phyloP scores from a whole-genome alignment of 192 early-diverging fungal species.

The Paraglomus brasilianum region DNA sequence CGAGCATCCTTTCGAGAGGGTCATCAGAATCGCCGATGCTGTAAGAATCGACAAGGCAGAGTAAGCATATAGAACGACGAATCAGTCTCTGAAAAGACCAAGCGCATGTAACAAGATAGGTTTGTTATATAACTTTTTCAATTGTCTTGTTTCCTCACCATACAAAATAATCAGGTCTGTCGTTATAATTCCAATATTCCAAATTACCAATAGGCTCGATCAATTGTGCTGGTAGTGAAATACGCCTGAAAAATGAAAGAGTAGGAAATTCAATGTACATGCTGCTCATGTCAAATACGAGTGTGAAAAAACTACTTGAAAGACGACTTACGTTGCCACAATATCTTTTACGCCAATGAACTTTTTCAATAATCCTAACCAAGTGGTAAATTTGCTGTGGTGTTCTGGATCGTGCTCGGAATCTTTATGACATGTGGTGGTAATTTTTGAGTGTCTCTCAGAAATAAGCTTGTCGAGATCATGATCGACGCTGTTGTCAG shows the following conservation, averaged over 20 bases:
- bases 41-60: conserved; percentile 27
- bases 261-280: too few relatives aligned
- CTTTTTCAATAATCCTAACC: conserved; percentile 62
- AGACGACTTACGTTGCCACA: conserved; percentile 43
- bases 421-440: background rate
- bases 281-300: too few relatives aligned
- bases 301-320: too few relatives aligned
- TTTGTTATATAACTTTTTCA: too few relatives aligned
- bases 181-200: conserved; percentile 78
- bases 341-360: conserved; percentile 70
- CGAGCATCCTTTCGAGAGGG: conserved; percentile 67
- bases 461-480: conserved; percentile 21
- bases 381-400: conserved; percentile 55
- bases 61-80: too few relatives aligned
- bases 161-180: conserved; percentile 70
- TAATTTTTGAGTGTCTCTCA: conserved; percentile 11
- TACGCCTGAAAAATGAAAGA: conserved; percentile 38
- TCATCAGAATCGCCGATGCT: conserved; percentile 63
- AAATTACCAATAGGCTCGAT: conserved; percentile 72
- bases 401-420: conserved; percentile 31
- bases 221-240: conserved; percentile 70
- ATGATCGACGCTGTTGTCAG: too few relatives aligned
- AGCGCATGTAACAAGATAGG: too few relatives aligned
- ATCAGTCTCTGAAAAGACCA: too few relatives aligned
- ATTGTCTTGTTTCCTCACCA: conserved; percentile 35